Evolutionary conservation across 139 green algal species (phyloP).

Genomic region (Chlorella sp.): DNA sequence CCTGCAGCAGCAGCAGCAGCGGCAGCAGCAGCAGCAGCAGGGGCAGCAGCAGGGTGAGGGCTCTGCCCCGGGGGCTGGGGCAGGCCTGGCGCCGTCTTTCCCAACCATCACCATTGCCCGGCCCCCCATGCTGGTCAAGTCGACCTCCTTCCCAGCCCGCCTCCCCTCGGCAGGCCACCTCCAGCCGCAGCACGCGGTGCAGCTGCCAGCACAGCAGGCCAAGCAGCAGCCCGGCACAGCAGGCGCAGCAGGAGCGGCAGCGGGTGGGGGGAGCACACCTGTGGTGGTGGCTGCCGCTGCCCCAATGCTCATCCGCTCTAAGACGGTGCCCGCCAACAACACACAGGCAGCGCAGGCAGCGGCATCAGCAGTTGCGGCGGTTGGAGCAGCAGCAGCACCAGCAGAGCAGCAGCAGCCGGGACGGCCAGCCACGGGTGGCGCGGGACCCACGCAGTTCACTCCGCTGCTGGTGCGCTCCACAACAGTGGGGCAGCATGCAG

Average conservation of each 20-base stretch:
- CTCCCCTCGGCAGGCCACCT: not conserved
- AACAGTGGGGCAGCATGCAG: not conserved
- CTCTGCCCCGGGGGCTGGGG: not conserved
- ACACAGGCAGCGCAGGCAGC: not conserved
- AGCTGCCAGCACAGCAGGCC: not conserved
- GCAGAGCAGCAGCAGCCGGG: not conserved
- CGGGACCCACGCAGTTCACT: not conserved
- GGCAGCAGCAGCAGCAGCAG: not conserved
- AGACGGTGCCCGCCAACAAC: not conserved
- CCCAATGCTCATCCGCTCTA: not conserved
- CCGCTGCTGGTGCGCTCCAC: not conserved
- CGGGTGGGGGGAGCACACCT: not conserved
- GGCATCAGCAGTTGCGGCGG: not conserved
- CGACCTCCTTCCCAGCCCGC: not conserved
- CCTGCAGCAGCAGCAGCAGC: not conserved
- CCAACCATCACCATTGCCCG: constrained; percentile 6
- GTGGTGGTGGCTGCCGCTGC: not conserved
- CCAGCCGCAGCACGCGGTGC: constrained; percentile 7
- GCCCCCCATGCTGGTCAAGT: constrained; percentile 9
- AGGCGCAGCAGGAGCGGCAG: constrained; percentile 1
- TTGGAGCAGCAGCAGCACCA: not conserved
- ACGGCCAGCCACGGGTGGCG: not conserved
- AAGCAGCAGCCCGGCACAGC: not conserved
- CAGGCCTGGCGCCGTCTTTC: not conserved
- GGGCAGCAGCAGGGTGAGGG: not conserved